Base-by-base conservation (phyloP, 2,329 filamentous ascomycete genomes). In the Chaetomium globosum region DNA sequence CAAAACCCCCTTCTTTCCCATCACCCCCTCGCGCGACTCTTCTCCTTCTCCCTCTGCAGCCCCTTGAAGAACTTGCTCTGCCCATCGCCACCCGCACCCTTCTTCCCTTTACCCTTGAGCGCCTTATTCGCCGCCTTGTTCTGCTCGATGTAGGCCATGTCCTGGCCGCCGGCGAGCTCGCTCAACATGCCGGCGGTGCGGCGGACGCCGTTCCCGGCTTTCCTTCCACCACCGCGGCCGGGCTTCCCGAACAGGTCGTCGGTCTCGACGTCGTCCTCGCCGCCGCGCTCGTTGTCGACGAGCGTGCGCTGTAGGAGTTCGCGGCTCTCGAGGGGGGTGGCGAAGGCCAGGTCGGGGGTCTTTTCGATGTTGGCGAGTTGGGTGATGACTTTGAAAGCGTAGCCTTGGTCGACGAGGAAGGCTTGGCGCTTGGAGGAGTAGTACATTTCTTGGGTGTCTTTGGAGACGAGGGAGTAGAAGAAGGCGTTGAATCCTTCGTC, bases 401-500 rank as follows among this genome's bases (percentile, higher is more conserved):
- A 99, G 10, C 95, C 95, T 78, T 99, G 95, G 71, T 99, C 95
- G 26, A 99, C 93, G 0, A 99, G 83, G 80, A 99, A 99, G 0
- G 95, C 94, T 77, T 99, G 95, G 10, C 95, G 87, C 78, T 97
- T 98, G 4, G 93, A 93, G 0, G 94, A 97, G 77, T 97, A 99
- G 75, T 89, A 95, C 94, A 99, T 98, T 77, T 99, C 95, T 67
- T 93, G 89, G 0, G 95, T 99, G 75, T 99, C 95, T 76, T 98
- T 98, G 6, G 92, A 96, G 3, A 99, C 95, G 0, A 99, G 85
- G 0, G 92, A 96, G 79, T 99, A 99, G 81, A 99, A 99, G 78
- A 98, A 99, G 0, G 95, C 95, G 75, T 99, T 99, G 78, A 99
- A 99, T 8, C 95, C 95, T 76, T 98, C 95, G 72, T 99, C 95